phyloP scores from a whole-genome alignment of 345 rosid species.

The Populus alba region DNA sequence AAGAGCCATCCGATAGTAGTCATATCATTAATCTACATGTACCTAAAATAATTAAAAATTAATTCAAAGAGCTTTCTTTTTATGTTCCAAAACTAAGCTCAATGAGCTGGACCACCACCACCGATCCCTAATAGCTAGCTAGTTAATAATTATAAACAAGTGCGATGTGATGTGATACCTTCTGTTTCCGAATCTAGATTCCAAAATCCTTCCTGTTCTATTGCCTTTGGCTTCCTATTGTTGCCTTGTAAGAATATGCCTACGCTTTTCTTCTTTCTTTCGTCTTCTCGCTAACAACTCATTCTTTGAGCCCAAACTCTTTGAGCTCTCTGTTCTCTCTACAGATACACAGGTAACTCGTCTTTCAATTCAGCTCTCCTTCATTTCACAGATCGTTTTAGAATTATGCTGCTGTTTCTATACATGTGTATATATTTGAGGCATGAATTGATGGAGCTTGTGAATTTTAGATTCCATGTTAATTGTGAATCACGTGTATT shows the following conservation, averaged over 20 bases:
- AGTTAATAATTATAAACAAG: neutral
- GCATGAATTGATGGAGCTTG: neutral
- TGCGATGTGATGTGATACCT: neutral
- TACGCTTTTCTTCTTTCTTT: neutral
- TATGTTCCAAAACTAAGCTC: too few species aligned
- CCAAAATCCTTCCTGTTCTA: conserved; percentile 2
- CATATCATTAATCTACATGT: too few species aligned
- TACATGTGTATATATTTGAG: too few species aligned
- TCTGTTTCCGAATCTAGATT: conserved; percentile 1
- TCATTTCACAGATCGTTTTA: neutral
- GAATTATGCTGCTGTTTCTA: neutral
- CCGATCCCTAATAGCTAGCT: too few species aligned
- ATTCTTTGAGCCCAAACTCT: neutral
- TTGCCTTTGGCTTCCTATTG: neutral
- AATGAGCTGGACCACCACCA: too few species aligned
- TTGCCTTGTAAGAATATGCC: too few species aligned
- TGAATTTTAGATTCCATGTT: neutral
- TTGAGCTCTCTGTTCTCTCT: neutral
- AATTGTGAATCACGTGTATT: neutral
- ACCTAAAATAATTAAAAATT: too few species aligned
- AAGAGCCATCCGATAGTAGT: too few species aligned
- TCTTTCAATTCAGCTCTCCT: neutral
- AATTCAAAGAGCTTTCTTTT: too few species aligned
- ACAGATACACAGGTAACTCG: neutral
- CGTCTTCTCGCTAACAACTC: neutral